These are phyloP conservation scores for Ceratobasidium sp. DNA, from an alignment of 1,284 basidiomycete genomes.

Conservation along the genomic window DNA sequence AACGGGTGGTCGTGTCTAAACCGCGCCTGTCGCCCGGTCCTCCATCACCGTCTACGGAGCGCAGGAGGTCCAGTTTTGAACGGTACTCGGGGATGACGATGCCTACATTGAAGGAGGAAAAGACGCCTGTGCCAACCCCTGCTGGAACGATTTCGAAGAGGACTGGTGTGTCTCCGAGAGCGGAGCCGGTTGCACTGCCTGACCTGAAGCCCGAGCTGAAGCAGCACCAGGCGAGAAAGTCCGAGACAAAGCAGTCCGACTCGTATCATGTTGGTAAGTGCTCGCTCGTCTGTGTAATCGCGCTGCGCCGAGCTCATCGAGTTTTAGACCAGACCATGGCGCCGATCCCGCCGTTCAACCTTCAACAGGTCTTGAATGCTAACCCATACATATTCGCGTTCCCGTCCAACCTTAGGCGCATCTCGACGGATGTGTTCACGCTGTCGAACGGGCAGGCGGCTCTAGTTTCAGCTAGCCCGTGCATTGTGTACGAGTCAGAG, in stretches of 20 bases:
- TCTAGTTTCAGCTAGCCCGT: slow-evolving; percentile 55
- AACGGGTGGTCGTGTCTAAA: neutral
- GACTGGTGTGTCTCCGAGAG: neutral
- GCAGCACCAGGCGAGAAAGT: too few species aligned
- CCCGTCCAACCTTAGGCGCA: slow-evolving; percentile 56
- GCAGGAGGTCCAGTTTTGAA: slow-evolving; percentile 69
- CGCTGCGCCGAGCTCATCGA: neutral
- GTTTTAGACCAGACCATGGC: slow-evolving; percentile 56
- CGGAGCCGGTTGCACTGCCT: neutral
- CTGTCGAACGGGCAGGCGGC: slow-evolving; percentile 61
- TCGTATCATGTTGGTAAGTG: slow-evolving; percentile 30
- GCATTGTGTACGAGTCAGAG: slow-evolving; percentile 75
- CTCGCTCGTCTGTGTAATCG: neutral
- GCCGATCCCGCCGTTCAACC: slow-evolving; percentile 60
- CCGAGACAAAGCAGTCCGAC: neutral
- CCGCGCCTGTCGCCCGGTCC: slow-evolving; percentile 19
- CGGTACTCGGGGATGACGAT: slow-evolving; percentile 66
- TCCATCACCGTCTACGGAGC: slow-evolving; percentile 48
- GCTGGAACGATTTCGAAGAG: slow-evolving; percentile 45
- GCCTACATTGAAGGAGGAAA: slow-evolving; percentile 70
- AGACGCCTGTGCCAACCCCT: slow-evolving; percentile 65
- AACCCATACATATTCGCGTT: slow-evolving; percentile 47
- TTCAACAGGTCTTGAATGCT: slow-evolving; percentile 55
- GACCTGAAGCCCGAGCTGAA: neutral
- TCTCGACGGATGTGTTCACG: slow-evolving; percentile 72